Evolutionary conservation across 2,329 filamentous ascomycete species (phyloP).

Genomic region (Claviceps quebecensis): DNA sequence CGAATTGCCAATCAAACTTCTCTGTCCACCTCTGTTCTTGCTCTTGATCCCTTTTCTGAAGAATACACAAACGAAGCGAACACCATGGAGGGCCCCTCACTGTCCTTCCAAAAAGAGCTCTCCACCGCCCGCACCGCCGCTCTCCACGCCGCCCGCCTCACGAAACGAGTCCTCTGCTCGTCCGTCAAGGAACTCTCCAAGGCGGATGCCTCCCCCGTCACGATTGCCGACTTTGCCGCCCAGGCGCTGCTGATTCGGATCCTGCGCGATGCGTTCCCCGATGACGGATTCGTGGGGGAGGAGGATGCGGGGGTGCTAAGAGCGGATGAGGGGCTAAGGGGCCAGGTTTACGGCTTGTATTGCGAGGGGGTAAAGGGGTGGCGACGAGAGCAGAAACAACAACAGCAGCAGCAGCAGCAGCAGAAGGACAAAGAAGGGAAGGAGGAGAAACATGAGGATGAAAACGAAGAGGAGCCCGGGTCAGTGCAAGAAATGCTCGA

Average conservation of each 20-base stretch:
- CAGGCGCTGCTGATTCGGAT: constrained; percentile 47
- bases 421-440: neutral
- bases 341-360: constrained; percentile 43
- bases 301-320: constrained; percentile 42
- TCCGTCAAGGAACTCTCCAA: constrained; percentile 39
- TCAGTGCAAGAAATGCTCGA: constrained; percentile 40
- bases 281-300: constrained; percentile 46
- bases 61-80: no score
- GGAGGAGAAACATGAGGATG: neutral
- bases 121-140: constrained; percentile 30
- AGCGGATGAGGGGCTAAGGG: constrained; percentile 29
- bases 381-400: constrained; percentile 1
- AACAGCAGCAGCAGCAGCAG: neutral
- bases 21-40: neutral
- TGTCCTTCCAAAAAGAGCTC: constrained; percentile 14
- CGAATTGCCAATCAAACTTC: no score
- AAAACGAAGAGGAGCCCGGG: neutral
- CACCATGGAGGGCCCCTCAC: neutral
- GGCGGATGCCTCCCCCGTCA: constrained; percentile 44
- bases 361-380: constrained; percentile 11
- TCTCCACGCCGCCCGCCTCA: constrained; percentile 41
- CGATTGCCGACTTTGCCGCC: constrained; percentile 48
- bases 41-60: neutral
- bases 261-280: constrained; percentile 37
- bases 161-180: constrained; percentile 31